A percentile compares a stretch with the other conserved stretches of the same genome.
Conservation (phyloP, 179 eudicot genomes). For the Sideroxylon spinosum region DNA sequence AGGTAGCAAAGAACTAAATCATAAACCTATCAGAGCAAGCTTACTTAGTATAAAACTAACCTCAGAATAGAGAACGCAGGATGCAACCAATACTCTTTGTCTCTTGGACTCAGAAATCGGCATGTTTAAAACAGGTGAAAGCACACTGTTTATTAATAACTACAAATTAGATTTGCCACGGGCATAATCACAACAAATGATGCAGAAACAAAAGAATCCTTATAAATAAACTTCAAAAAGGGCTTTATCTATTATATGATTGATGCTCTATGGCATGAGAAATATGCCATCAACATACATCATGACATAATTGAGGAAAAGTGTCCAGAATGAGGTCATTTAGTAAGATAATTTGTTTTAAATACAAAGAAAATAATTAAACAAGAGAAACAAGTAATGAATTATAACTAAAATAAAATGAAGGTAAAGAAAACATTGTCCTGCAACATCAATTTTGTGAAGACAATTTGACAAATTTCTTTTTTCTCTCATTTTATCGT, state of each 20-base stretch:
- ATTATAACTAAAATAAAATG: not conserved
- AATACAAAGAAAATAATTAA: not conserved
- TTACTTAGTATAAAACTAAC: constrained; percentile 36
- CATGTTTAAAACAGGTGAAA: constrained; percentile 90
- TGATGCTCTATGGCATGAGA: not conserved
- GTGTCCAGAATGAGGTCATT: constrained; percentile 8
- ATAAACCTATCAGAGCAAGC: constrained; percentile 4
- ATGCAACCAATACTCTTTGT: constrained; percentile 95
- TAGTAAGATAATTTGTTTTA: not conserved
- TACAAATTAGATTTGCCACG: constrained; percentile 20
- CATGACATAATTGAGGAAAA: not conserved
- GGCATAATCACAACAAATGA: not conserved
- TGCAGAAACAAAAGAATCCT: not conserved
- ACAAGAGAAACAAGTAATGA: not conserved
- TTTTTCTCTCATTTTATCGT: not conserved
- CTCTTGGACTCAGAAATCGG: constrained; percentile 91
- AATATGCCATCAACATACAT: not conserved
- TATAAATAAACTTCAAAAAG: not conserved
- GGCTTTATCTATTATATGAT: not conserved
- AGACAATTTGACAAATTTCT: not conserved
- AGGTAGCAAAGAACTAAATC: not conserved
- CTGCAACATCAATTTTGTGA: not conserved
- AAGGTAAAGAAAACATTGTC: not conserved
- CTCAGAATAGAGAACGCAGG: constrained; percentile 91
- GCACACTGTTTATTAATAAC: constrained; percentile 63